These are phyloP conservation scores for Geotrichum fermentans DNA, from an alignment of 1,139 yeast species.

Conservation along the genomic window DNA sequence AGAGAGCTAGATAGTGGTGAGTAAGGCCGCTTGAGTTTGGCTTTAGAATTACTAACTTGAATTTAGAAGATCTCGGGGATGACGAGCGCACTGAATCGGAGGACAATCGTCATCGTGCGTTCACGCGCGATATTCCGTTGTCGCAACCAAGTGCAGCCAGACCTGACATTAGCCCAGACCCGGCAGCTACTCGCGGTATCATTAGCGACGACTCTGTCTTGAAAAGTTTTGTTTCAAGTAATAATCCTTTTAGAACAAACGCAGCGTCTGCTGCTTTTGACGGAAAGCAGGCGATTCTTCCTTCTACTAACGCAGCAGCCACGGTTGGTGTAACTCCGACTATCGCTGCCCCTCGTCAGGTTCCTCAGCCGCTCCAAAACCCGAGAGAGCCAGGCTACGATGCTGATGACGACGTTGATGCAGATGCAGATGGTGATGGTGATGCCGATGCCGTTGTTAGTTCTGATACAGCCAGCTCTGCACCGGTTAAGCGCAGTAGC, in stretches of 20 bases:
- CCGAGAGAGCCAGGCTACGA: neutral
- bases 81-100: constrained; percentile 36
- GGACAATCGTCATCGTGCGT: constrained; percentile 22
- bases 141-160: constrained; percentile 20
- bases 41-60: neutral
- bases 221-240: neutral
- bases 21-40: no score
- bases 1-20: constrained; percentile 5
- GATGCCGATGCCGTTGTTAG: no score
- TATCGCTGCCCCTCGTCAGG: neutral
- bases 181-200: neutral
- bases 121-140: no score
- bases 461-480: neutral
- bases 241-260: neutral
- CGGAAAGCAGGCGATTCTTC: no score
- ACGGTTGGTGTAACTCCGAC: neutral
- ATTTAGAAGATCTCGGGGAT: constrained; percentile 32
- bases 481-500: neutral
- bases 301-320: neutral
- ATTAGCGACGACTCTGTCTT: neutral
- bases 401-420: neutral
- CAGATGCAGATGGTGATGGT: no score
- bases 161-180: constrained; percentile 10
- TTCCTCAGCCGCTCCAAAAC: neutral
- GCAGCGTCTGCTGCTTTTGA: neutral